phyloP scores from a whole-genome alignment of 257 asterid genomes.

The Solanum chaucha region DNA sequence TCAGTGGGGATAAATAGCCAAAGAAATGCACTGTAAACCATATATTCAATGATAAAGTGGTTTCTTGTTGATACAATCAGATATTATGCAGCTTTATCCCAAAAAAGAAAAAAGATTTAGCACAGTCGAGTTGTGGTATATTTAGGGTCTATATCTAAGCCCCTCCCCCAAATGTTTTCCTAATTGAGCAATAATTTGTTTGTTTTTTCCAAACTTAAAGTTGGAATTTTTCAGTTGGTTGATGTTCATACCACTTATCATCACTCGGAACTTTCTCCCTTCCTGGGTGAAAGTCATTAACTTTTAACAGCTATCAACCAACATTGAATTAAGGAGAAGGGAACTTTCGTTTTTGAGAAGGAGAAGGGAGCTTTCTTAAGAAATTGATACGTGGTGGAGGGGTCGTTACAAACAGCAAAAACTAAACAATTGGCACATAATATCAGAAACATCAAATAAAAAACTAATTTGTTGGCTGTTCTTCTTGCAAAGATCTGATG shows the following conservation, averaged over 20 bases:
- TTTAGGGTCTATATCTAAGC: background rate
- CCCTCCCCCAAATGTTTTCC: background rate
- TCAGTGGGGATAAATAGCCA: background rate
- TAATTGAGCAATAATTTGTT: background rate
- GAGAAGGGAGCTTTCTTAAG: background rate
- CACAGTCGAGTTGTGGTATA: background rate
- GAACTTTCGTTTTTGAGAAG: background rate
- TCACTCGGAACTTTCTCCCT: background rate
- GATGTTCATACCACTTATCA: background rate
- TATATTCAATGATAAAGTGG: background rate
- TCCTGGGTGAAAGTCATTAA: background rate
- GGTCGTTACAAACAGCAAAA: background rate
- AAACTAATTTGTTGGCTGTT: background rate
- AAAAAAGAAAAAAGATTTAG: background rate
- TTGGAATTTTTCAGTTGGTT: background rate
- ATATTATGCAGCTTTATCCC: background rate
- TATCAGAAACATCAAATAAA: background rate
- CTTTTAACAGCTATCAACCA: background rate
- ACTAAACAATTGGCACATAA: background rate
- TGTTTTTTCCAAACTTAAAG: background rate
- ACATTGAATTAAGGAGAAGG: background rate
- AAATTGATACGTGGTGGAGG: background rate
- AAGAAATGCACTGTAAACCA: background rate
- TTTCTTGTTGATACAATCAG: background rate
- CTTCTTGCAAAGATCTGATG: background rate